These are phyloP conservation scores for Alternaria consortialis DNA, from an alignment of 2,329 filamentous ascomycete species.

Conservation along the genomic window DNA sequence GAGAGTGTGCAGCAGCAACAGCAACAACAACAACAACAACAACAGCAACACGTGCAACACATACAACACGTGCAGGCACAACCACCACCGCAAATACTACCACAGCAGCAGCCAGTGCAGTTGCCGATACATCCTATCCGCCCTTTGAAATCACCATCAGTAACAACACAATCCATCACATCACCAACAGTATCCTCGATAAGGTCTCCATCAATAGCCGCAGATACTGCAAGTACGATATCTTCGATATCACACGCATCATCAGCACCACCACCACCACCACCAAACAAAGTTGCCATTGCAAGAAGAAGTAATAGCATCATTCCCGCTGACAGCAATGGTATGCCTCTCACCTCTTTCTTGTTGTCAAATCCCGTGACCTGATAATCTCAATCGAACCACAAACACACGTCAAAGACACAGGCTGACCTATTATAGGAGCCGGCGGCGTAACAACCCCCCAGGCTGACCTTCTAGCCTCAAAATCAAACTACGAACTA, in stretches of 20 bases:
- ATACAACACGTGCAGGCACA: conserved; percentile 9
- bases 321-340: conserved; percentile 33
- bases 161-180: conserved; percentile 14
- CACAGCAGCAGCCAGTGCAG: conserved; percentile 17
- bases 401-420: neutral
- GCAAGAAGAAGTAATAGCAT: conserved; percentile 33
- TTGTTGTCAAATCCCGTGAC: conserved; percentile 13
- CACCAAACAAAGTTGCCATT: conserved; percentile 37
- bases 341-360: conserved; percentile 14
- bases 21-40: conserved; percentile 10
- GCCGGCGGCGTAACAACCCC: conserved; percentile 38
- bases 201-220: conserved; percentile 28
- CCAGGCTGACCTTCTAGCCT: conserved; percentile 40
- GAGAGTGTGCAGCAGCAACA: conserved; percentile 36
- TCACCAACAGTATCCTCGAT: conserved; percentile 29
- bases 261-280: conserved; percentile 14
- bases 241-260: conserved; percentile 37
- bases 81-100: conserved; percentile 1
- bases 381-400: neutral
- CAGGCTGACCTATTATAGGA: conserved; percentile 18
- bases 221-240: conserved; percentile 36
- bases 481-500: conserved; percentile 43
- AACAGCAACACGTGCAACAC: neutral
- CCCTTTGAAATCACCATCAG: conserved; percentile 26
- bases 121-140: conserved; percentile 28